Percentiles rank a stretch among this genome's conserved stretches.
phyloP scores from a whole-genome alignment of 345 rosid species.

The Melaleuca quinquenervia region DNA sequence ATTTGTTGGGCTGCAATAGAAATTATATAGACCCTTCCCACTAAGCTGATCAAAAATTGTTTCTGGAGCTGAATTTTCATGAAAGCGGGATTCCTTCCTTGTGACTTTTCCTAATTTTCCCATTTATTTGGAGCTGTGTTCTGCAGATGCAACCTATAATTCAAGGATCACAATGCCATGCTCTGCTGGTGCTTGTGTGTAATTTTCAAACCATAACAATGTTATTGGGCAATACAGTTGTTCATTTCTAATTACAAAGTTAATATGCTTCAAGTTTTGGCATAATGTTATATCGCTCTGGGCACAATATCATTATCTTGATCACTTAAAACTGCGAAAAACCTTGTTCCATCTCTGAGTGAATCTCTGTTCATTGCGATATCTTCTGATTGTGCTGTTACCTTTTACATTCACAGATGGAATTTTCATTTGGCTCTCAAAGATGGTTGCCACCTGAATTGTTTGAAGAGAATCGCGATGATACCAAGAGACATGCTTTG shows the following conservation, averaged over 20 bases:
- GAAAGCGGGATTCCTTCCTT: neutral
- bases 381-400: neutral
- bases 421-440: slow-evolving; percentile 77
- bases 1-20: neutral
- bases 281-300: neutral
- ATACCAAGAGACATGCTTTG: slow-evolving; percentile 41
- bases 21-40: neutral
- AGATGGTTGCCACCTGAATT: slow-evolving; percentile 69
- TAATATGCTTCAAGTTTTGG: neutral
- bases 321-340: neutral
- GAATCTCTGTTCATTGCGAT: neutral
- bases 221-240: neutral
- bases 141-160: neutral
- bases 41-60: neutral
- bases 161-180: neutral
- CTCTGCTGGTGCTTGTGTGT: neutral
- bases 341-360: neutral
- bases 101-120: neutral
- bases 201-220: neutral
- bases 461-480: slow-evolving; percentile 43
- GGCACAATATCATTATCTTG: neutral
- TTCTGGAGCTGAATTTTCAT: neutral
- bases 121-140: neutral
- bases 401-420: slow-evolving; percentile 48
- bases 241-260: neutral